Evolutionary conservation across 306 rosid genomes (phyloP), one percentile per base, ranked within the genome.

Genomic region (Vigna trinervia): DNA sequence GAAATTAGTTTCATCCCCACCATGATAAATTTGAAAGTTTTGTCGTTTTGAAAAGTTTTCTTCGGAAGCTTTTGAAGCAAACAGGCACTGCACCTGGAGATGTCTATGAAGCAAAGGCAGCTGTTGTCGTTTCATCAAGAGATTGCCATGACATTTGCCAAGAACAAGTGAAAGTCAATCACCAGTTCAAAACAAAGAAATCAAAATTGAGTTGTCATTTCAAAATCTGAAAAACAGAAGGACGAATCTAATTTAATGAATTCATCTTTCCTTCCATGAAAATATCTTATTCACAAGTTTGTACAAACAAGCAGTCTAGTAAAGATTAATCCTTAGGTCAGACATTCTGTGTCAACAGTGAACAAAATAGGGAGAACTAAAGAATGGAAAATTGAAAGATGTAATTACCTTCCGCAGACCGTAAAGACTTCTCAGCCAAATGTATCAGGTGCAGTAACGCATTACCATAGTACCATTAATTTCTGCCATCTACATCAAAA

Each of bases 401-500:
- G 38, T 54, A 73, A 67, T 60, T 80, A 76, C 82, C 82, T 68
- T 71, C 78, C 62, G 45, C 77, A 38, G 48, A 56, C 67, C 56
- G 65, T 2, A 64, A 43, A 3, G 62, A 74, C 45, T 73, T 50
- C 83, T 47, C 62, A 74, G 78, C 58, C 73, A 45, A 75, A 77
- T 60, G 59, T 41, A 60, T 75, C 51, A 32, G 66, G 47, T 60
- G 71, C 74, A 53, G 71, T 77, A 60, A 74, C 63, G 39, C 78
- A 73, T 26, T 63, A 34, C 22, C 72, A 65, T 26, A 57, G 12
- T 53, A 47, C 34, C 41, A 47, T 82, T 81, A 85, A 51, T 43
- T 81, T 81, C 89, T 87, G 77, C 90, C 89, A 80, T 90, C 93
- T 74, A 88, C 98, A 58, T 92, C 90, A 84, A 94, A 94, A 67